phyloP scores from a whole-genome alignment of 306 rosid species.

The Lathyrus sativus region DNA sequence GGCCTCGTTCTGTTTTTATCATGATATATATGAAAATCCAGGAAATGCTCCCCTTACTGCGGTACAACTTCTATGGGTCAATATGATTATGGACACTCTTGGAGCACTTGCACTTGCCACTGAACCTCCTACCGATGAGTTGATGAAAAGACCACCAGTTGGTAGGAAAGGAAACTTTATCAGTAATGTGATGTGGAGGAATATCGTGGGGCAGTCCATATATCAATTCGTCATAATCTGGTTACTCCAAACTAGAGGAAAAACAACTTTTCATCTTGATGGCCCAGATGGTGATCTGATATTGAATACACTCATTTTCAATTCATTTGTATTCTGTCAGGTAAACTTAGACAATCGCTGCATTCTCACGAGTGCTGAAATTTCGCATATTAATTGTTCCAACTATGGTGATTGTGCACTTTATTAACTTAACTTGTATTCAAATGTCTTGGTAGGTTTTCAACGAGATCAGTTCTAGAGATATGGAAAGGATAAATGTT shows the following conservation, averaged over 20 bases:
- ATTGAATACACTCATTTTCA: conserved; percentile 90
- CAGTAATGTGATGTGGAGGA: conserved; percentile 98
- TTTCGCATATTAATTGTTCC: conserved; percentile 11
- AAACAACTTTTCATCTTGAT: conserved; percentile 61
- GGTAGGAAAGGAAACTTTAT: conserved; percentile 97
- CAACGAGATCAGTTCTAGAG: conserved; percentile 96
- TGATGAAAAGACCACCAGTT: conserved; percentile 92
- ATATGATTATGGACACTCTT: conserved; percentile 99
- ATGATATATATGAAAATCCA: conserved; percentile 38
- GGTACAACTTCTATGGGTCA: conserved; percentile 98
- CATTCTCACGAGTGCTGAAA: conserved; percentile 16
- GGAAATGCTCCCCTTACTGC: conserved; percentile 98
- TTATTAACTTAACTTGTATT: conserved; percentile 12
- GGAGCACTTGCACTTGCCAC: conserved; percentile 99
- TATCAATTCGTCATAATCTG: conserved; percentile 83
- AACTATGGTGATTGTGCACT: conserved; percentile 22
- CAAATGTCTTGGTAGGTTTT: conserved; percentile 62
- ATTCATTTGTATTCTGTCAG: conserved; percentile 96
- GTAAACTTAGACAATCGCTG: conserved; percentile 50
- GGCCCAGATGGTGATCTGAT: conserved; percentile 75
- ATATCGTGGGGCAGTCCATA: conserved; percentile 84
- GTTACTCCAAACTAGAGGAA: conserved; percentile 93
- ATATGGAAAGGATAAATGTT: conserved; percentile 95
- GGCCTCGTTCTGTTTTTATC: conserved; percentile 4
- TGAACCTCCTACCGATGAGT: conserved; percentile 81